Percentiles rank a stretch among this genome's conserved stretches.
Evolutionary conservation across 176 grass and related monocot species (phyloP).

Genomic region (Coix lacrymajobi): DNA sequence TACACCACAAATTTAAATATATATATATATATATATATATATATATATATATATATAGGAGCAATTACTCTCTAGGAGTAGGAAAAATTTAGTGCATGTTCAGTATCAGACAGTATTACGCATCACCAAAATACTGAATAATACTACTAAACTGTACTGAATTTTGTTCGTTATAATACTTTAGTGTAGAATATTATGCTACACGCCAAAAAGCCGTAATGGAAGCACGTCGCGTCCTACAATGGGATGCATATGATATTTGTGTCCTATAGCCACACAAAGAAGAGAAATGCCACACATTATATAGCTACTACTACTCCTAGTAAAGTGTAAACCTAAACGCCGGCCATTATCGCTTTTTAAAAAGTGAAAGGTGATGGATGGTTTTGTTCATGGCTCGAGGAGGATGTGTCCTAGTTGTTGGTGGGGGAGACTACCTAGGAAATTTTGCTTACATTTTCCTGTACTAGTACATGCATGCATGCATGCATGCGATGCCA

Average conservation of each 20-base stretch:
- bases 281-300: neutral
- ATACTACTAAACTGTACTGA: too few species aligned
- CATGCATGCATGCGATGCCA: conserved; percentile 4
- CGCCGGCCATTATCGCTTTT: neutral
- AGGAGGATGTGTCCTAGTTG: conserved; percentile 33
- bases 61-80: too few species aligned
- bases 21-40: too few species aligned
- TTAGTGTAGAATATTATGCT: too few species aligned
- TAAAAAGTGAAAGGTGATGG: conserved; percentile 37
- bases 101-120: too few species aligned
- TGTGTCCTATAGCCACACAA: neutral
- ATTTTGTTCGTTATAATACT: too few species aligned
- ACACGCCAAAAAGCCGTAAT: conserved; percentile 18
- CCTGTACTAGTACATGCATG: neutral
- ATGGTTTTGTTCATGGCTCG: conserved; percentile 32
- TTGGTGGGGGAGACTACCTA: neutral
- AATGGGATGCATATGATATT: too few species aligned
- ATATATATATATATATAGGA: too few species aligned
- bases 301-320: neutral
- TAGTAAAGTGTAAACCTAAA: conserved; percentile 20
- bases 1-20: too few species aligned
- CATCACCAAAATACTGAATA: too few species aligned
- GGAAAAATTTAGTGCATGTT: too few species aligned
- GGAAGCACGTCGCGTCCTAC: neutral
- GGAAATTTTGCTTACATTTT: neutral